These are phyloP conservation scores for Rhododendron vialii DNA, from an alignment of 148 eudicot genomes.

Conservation along the genomic window DNA sequence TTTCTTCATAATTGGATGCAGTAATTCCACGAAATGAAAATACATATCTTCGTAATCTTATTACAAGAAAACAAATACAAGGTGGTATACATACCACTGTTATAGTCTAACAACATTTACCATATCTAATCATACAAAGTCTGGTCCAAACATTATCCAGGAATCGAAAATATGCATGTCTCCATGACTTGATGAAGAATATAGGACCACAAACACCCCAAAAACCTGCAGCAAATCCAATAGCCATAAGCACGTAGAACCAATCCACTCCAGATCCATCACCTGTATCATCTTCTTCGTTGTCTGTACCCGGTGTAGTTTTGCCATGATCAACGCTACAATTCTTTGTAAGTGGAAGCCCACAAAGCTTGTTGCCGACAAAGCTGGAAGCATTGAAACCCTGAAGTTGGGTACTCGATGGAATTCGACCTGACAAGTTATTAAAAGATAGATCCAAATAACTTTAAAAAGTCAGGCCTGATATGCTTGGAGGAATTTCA, in stretches of 20 bases:
- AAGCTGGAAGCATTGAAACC: neutral
- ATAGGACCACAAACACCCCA: neutral
- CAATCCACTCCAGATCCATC: neutral
- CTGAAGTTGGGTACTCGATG: neutral
- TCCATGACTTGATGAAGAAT: neutral
- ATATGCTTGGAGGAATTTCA: neutral
- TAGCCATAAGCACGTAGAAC: neutral
- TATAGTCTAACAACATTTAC: neutral
- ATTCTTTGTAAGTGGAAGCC: neutral
- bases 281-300: neutral
- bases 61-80: neutral
- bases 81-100: neutral
- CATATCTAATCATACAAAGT: neutral
- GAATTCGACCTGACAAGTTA: conserved; percentile 10
- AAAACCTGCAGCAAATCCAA: neutral
- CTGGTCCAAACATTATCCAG: neutral
- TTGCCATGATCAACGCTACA: neutral
- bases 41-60: neutral
- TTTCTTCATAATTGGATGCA: neutral
- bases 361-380: neutral
- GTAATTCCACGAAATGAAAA: neutral
- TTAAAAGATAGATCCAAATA: neutral
- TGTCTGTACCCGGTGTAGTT: neutral
- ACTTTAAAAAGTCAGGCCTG: neutral
- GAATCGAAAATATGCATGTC: neutral